These are phyloP conservation scores for Cucurbita moschata DNA, from an alignment of 306 rosid species.

Conservation along the genomic window DNA sequence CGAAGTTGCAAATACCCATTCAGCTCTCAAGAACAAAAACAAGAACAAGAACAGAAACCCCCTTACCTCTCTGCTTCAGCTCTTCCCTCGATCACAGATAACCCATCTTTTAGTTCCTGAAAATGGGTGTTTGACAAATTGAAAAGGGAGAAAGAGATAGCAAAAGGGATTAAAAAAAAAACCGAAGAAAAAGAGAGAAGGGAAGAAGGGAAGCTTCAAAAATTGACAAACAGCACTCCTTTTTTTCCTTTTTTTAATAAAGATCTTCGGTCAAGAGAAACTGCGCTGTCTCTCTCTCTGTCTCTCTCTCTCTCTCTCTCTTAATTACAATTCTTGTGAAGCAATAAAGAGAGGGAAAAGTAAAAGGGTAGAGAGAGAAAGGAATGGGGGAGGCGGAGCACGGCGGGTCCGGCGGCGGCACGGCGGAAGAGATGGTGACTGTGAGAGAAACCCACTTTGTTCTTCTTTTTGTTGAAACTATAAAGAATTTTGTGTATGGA, in stretches of 20 bases:
- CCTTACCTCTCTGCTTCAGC: background rate
- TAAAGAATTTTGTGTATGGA: background rate
- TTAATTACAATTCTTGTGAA: background rate
- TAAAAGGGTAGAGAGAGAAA: background rate
- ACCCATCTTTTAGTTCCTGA: background rate
- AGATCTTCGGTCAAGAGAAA: background rate
- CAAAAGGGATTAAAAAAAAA: background rate
- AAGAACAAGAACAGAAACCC: background rate
- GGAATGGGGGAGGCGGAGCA: background rate
- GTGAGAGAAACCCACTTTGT: background rate
- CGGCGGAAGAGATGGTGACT: background rate
- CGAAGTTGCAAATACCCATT: conserved; percentile 2
- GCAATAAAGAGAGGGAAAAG: background rate
- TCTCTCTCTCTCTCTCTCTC: background rate
- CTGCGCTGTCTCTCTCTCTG: background rate
- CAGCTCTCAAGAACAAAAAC: background rate
- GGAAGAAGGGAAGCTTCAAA: background rate
- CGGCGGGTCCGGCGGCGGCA: background rate
- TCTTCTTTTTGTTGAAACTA: background rate
- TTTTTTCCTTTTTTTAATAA: background rate
- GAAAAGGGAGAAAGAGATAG: background rate
- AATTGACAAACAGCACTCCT: background rate
- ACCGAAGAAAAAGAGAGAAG: background rate
- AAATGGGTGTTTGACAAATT: background rate
- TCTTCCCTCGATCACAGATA: background rate